These are phyloP conservation scores for Hirsutella thompsonii DNA, from an alignment of 2,329 filamentous ascomycete species.

Conservation along the genomic window DNA sequence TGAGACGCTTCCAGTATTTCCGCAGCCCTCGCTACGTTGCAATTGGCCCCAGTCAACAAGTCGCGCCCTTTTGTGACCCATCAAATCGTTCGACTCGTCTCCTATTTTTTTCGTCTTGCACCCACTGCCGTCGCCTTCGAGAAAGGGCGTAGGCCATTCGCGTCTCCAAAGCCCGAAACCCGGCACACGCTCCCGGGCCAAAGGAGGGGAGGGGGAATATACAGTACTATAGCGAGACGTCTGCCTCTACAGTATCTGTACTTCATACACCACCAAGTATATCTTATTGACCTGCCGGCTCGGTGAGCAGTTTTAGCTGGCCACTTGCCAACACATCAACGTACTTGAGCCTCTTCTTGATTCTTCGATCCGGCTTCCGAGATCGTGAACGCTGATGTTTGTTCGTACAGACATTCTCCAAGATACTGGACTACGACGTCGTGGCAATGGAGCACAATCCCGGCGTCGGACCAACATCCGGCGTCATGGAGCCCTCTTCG, in stretches of 20 bases:
- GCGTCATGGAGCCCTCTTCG: conserved; percentile 1
- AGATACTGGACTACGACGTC: background rate
- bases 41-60: background rate
- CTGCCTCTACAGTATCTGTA: too few species aligned
- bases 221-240: too few species aligned
- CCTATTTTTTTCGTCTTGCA: background rate
- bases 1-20: background rate
- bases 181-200: too few species aligned
- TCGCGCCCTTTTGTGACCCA: background rate
- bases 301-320: too few species aligned
- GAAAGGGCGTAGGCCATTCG: too few species aligned
- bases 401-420: too few species aligned
- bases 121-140: background rate
- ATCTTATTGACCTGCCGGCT: too few species aligned
- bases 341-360: too few species aligned
- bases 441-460: conserved; percentile 2
- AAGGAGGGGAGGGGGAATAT: background rate
- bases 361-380: too few species aligned
- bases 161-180: too few species aligned
- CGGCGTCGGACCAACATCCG: background rate
- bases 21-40: background rate
- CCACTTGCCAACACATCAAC: background rate
- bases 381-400: too few species aligned
- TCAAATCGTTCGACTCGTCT: background rate
- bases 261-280: too few species aligned